Evolutionary conservation across 495 filamentous ascomycete genomes (phyloP).

Genomic region (Delitschia confertaspora): DNA sequence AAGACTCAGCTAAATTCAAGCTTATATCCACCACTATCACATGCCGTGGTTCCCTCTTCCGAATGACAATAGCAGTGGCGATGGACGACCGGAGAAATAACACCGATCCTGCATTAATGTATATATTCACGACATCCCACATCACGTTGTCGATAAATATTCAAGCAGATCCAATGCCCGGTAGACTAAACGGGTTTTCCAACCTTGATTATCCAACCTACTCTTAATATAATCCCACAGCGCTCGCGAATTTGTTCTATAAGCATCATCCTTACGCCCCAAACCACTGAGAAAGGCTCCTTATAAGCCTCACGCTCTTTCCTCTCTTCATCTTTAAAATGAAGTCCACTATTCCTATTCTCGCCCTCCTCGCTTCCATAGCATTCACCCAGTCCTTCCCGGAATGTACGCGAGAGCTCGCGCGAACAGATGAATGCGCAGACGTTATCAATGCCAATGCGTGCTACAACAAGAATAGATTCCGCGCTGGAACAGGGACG

Average conservation of each 20-base stretch:
- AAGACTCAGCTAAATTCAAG: constrained; percentile 1
- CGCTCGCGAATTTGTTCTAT: too few species aligned
- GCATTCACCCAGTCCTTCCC: constrained; percentile 4
- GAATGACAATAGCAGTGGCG: constrained; percentile 1
- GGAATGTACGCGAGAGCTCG: constrained; percentile 16
- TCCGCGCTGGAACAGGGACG: constrained; percentile 5
- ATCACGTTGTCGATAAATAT: constrained; percentile 10
- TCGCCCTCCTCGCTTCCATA: constrained; percentile 5
- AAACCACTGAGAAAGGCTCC: too few species aligned
- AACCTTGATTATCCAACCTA: too few species aligned
- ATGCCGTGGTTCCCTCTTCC: background rate
- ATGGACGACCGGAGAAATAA: constrained; percentile 5
- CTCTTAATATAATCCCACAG: too few species aligned
- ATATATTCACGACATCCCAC: constrained; percentile 6
- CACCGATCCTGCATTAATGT: constrained; percentile 2
- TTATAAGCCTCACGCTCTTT: too few species aligned
- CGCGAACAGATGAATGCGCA: constrained; percentile 18
- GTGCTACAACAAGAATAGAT: constrained; percentile 21
- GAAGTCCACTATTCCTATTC: constrained; percentile 8
- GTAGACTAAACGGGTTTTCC: too few species aligned
- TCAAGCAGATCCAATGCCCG: background rate
- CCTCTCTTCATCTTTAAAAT: constrained; percentile 4
- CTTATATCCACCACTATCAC: constrained; percentile 1
- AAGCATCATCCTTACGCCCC: too few species aligned
- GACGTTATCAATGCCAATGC: constrained; percentile 24